These are phyloP conservation scores for Lagerstroemia speciosa DNA, from an alignment of 345 rosid genomes.

Conservation along the genomic window DNA sequence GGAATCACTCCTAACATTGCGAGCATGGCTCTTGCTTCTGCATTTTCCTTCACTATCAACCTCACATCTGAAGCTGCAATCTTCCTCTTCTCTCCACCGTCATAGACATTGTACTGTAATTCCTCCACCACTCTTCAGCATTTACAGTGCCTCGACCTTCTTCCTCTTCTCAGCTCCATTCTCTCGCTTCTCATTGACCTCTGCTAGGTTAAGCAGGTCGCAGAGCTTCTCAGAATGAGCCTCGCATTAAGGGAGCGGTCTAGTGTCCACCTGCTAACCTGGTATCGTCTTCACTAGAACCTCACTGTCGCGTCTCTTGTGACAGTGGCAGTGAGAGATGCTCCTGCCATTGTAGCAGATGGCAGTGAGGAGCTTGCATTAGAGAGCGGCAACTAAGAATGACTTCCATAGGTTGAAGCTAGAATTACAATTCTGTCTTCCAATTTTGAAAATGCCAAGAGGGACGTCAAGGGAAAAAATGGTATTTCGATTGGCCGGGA, in stretches of 20 bases:
- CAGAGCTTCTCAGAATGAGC: conserved; percentile 68
- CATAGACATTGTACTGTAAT: conserved; percentile 28
- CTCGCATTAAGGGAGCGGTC: neutral
- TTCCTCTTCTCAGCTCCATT: conserved; percentile 47
- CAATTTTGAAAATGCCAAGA: too few relatives aligned
- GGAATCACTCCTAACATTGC: conserved; percentile 91
- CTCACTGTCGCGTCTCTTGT: conserved; percentile 1
- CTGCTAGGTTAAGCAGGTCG: conserved; percentile 70
- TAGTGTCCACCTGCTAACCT: neutral
- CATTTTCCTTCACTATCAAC: conserved; percentile 62
- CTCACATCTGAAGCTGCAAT: conserved; percentile 56
- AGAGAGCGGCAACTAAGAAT: conserved; percentile 55
- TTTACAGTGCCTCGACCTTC: conserved; percentile 68
- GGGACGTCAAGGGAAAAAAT: too few relatives aligned
- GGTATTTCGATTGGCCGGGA: too few relatives aligned
- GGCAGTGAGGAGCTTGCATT: conserved; percentile 54
- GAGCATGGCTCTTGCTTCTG: conserved; percentile 54
- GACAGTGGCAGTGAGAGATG: conserved; percentile 20
- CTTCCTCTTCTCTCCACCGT: conserved; percentile 18
- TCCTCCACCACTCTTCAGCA: conserved; percentile 55
- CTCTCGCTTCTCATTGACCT: conserved; percentile 32
- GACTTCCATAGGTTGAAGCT: conserved; percentile 47
- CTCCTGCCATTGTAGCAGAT: conserved; percentile 74
- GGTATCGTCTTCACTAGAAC: neutral
- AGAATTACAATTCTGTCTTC: too few relatives aligned